Evolutionary conservation across 768 basidiomycete species (phyloP), one percentile per base, ranked within the genome.

Genomic region (Cantharellus anzutake): DNA sequence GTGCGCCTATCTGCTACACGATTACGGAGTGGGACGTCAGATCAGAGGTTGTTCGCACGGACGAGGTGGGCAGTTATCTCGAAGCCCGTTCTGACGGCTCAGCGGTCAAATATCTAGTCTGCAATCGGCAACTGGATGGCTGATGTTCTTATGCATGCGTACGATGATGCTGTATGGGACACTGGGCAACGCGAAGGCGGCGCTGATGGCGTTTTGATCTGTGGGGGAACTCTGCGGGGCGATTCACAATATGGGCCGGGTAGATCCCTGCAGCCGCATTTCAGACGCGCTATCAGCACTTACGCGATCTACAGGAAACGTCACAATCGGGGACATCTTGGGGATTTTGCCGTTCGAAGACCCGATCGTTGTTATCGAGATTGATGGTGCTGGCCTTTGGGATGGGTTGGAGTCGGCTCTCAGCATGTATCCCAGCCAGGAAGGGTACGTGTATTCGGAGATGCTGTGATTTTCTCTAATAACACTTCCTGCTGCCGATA

Each of bases 271-370:
- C 40, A 16, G 3, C 37, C 58, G 7, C 41, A 34, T 55, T 5
- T 44, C 14, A 57, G 37, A 1, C 37, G 7, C 38, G 11, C 57
- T n/a, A 41, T 41, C 50, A 44, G 11, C 51, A 42, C 60, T 42
- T 0, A 4, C 41, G 11, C 34, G 5, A 5, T 29, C 1, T 56
- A 7, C 53, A 84, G 86, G 91, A 0, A 68, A 76, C 39, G 72
- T 96, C 57, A 91, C 83, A 3, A 73, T 96, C 1, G 89, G 91
- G 0, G 83, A 96, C 67, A 83, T 93, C 59, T 66, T 92, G 42
- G 91, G 92, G 67, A 90, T 93, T 20, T 70, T 94, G 38, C 91
- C 91, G 0, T 94, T 91, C 61, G 83, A 86, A 59, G 91, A 94
- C 65, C 83, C 89, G 2, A 73, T 84, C 14, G 77, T 96, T 3